Percentiles rank a stretch among this genome's conserved stretches.
phyloP scores from a whole-genome alignment of 257 asterid species.

The Eustoma russellianum region DNA sequence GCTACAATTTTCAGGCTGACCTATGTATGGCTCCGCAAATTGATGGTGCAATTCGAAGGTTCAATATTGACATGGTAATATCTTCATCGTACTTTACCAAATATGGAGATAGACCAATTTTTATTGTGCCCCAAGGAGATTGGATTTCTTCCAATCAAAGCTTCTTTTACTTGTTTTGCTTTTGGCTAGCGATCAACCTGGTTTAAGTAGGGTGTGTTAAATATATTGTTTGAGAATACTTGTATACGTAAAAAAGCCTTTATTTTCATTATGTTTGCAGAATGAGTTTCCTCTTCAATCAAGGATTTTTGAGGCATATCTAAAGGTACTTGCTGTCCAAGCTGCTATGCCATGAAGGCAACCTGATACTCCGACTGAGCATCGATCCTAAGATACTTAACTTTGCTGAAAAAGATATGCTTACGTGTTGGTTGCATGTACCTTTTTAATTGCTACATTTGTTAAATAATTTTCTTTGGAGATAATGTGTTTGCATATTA shows the following conservation, averaged over 20 bases:
- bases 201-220: no score
- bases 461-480: no score
- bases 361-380: constrained; percentile 40
- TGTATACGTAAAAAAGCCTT: no score
- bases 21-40: constrained; percentile 71
- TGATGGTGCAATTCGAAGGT: constrained; percentile 41
- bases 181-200: not conserved
- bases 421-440: no score
- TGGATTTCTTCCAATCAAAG: not conserved
- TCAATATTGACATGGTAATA: constrained; percentile 53
- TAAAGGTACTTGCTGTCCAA: constrained; percentile 36
- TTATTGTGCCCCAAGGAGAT: no score
- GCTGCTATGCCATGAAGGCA: constrained; percentile 54
- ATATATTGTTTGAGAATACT: no score
- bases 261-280: constrained; percentile 18
- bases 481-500: no score
- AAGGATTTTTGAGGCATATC: constrained; percentile 34
- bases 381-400: not conserved
- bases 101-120: no score
- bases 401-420: no score
- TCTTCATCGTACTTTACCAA: no score
- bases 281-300: constrained; percentile 38
- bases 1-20: constrained; percentile 50
- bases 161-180: not conserved
- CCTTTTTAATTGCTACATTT: no score